phyloP scores from a whole-genome alignment of 805 yeast species.

The Debaryomyces maramus region DNA sequence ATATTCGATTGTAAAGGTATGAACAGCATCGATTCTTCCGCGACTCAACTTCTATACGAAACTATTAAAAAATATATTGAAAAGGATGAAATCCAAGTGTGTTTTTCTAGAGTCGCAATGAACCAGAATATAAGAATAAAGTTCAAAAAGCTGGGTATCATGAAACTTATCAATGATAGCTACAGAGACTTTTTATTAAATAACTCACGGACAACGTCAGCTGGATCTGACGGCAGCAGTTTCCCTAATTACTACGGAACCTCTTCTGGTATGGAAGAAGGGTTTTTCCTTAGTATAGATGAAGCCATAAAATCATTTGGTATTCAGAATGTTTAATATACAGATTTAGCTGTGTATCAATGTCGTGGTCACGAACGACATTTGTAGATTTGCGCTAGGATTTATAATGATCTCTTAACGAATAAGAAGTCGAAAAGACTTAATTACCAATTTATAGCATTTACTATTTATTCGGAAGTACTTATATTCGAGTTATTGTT shows the following conservation, averaged over 20 bases:
- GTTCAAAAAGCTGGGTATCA: conserved; percentile 57
- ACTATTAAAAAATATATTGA: conserved; percentile 54
- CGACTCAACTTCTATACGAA: conserved; percentile 68
- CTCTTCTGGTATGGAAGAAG: conserved; percentile 17
- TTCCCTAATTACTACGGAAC: conserved; percentile 1
- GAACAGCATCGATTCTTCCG: conserved; percentile 77
- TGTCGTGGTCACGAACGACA: not conserved
- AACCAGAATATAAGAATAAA: conserved; percentile 47
- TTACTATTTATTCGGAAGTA: too few relatives aligned
- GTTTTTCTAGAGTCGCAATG: conserved; percentile 60
- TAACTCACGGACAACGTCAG: not conserved
- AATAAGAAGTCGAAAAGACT: too few relatives aligned
- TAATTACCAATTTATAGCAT: too few relatives aligned
- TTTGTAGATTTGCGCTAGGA: not conserved
- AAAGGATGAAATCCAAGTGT: conserved; percentile 54
- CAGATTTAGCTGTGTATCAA: not conserved
- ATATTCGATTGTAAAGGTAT: conserved; percentile 80
- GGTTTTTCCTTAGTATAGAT: conserved; percentile 51
- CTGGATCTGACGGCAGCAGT: not conserved
- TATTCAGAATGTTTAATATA: conserved; percentile 5
- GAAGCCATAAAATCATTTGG: conserved; percentile 55
- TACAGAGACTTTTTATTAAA: not conserved
- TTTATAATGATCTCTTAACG: not conserved
- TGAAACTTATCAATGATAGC: conserved; percentile 21
- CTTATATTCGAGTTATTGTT: too few relatives aligned